Percentiles rank a stretch among this genome's conserved stretches.
Evolutionary conservation across 73 alveolate genomes (phyloP).

Genomic region (Tetrahymena borealis): DNA sequence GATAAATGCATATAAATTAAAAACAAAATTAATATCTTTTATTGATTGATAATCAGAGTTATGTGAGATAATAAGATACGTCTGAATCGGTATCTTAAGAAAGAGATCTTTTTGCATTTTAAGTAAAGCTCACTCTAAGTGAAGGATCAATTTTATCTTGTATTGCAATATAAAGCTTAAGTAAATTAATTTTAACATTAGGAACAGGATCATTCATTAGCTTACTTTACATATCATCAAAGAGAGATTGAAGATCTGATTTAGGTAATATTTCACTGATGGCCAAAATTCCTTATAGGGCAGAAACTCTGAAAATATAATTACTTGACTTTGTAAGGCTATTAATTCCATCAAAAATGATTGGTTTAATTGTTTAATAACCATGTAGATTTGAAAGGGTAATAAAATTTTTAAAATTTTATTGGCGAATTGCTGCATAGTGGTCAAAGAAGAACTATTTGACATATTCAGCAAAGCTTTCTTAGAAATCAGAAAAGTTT

Average conservation of each 20-base stretch:
- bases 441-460: conserved; percentile 25
- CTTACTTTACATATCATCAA: conserved; percentile 10
- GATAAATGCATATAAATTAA: no score
- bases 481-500: conserved; percentile 15
- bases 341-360: background rate
- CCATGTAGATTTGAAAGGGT: conserved; percentile 6
- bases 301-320: conserved; percentile 31
- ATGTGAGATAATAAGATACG: background rate
- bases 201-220: conserved; percentile 33
- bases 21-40: no score
- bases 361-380: conserved; percentile 11
- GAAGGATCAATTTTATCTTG: conserved; percentile 16
- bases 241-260: conserved; percentile 7
- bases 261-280: conserved; percentile 4
- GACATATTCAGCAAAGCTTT: conserved; percentile 6
- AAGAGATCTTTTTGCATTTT: background rate
- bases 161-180: conserved; percentile 7
- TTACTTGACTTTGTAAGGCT: background rate
- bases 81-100: background rate
- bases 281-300: conserved; percentile 13
- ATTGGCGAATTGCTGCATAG: conserved; percentile 24
- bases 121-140: background rate
- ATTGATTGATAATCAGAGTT: background rate
- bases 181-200: conserved; percentile 23
- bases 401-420: conserved; percentile 16